Base-by-base conservation (phyloP, 1,139 yeast species). In the Schizosaccharomyces versatilis region DNA sequence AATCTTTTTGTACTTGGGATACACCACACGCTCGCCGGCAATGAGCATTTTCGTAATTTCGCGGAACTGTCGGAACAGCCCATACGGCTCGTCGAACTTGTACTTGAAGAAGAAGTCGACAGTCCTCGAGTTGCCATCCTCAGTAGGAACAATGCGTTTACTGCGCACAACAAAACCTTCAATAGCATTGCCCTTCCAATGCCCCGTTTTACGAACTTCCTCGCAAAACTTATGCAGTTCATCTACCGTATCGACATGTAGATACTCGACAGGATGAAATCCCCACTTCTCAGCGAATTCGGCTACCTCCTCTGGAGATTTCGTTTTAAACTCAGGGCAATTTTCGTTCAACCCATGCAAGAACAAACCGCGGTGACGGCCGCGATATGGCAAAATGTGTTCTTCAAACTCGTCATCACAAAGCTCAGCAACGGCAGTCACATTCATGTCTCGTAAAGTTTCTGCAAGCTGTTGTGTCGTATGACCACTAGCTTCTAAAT, bases 331-430 rank as follows among this genome's bases (percentile, higher is more conserved):
- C 7, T 69, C 64, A 0, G 79, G 73, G 1, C 74, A 71, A 64
- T 93, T 93, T 57, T 68, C 65, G 65, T 90, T 93, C 52, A 93
- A 68, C 0, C 98, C 98, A 64, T 90, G 98, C 19, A 93, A 66
- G 61, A 90, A 93, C 12, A 93, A 71, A 0, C 98, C 99, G 0
- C 95, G 78, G 14, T 70, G 70, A 1, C 79, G 79, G 3, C 69
- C 72, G 1, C 74, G 66, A 62, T 93, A 93, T 54, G 81, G 81
- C 55, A 93, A 70, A 10, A 93, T 85, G 66, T 93, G 99, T 66
- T 93, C 98, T 65, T 93, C 98, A 67, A 93, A 93, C 0, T 69
- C 69, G 63, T 93, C 98, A 65, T 93, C 96, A 67, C 99, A 93
- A 52, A 79, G 74, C 66, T 90, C 98, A 1, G 93, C 88, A 0